A percentile compares a stretch with the other conserved stretches of the same genome.
These are phyloP conservation scores for Debaryomycetaceae sp. DNA, from an alignment of 1,139 yeast species.

Conservation along the genomic window DNA sequence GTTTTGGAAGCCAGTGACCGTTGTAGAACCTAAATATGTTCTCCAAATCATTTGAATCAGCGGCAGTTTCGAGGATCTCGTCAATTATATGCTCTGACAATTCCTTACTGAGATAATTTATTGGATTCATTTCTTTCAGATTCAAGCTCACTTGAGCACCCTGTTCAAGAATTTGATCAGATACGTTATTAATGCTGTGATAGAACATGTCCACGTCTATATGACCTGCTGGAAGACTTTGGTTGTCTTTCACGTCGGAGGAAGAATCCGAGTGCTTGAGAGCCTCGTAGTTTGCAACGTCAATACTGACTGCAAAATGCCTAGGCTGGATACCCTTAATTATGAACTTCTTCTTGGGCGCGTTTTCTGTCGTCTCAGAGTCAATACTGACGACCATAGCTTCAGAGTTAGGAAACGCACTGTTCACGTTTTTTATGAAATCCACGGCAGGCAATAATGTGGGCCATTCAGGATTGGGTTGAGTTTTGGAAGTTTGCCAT, in stretches of 20 bases:
- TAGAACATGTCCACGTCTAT: constrained; percentile 34
- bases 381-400: constrained; percentile 79
- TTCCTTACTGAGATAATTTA: constrained; percentile 30
- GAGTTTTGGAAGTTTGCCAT: constrained; percentile 35
- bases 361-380: constrained; percentile 38
- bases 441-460: constrained; percentile 91
- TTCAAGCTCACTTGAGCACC: constrained; percentile 16
- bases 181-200: constrained; percentile 21
- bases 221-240: constrained; percentile 34
- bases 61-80: constrained; percentile 25
- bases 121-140: constrained; percentile 15
- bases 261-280: constrained; percentile 23
- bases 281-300: constrained; percentile 45
- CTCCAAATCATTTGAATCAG: constrained; percentile 21
- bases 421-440: constrained; percentile 88
- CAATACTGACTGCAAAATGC: constrained; percentile 42
- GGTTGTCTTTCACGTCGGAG: constrained; percentile 12
- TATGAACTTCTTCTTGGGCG: constrained; percentile 68
- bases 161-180: constrained; percentile 23
- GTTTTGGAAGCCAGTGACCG: constrained; percentile 39
- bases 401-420: constrained; percentile 86
- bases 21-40: constrained; percentile 38
- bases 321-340: constrained; percentile 77
- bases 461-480: constrained; percentile 41
- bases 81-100: constrained; percentile 30